Base-by-base conservation (phyloP, 2,329 filamentous ascomycete species). In the Graphiopsis chlorocephala region DNA sequence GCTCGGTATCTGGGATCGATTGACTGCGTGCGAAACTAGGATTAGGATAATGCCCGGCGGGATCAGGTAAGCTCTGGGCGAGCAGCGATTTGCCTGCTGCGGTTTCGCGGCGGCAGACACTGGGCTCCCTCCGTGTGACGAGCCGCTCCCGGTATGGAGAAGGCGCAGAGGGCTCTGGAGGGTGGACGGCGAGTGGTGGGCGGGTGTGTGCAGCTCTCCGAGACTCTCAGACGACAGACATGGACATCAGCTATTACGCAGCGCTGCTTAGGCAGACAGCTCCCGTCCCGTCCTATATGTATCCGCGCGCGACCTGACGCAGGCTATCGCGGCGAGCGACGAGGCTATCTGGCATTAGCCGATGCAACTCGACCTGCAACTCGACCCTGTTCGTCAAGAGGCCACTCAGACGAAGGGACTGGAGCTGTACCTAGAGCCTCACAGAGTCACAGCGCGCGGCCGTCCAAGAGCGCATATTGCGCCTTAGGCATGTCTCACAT, bases 401-500 rank as follows among this genome's bases (percentile, higher is more conserved):
- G 45, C 59, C 59, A 38, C 12, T 52, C 59, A 61, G 28, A 23
- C 14, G 28, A 35, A 23, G 17, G 23, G 20, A 15, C 33, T 38
- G 33, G 29, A 31, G n/a, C n/a, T n/a, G n/a, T n/a, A n/a, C n/a
- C 4, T 6, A 11, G 29, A 31, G 29, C 29, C 29, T 31, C 29
- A 17, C n/a, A 14, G 33, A 35, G 56, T 31, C 29, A 17, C n/a
- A 14, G 33, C 56, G 56, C n/a, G 25, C 29, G 33, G 20, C 31
- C 31, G 57, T 12, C 45, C 11, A 20, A 14, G 20, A 29, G n/a
- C n/a, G 25, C 29, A 53, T 55, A 55, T 45, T 48, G 48, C 60
- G 60, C 33, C 60, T 62, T 62, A 55, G 48, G 48, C 60, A 62
- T 62, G 60, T 55, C 59, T 61, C 59, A 61, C 59, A 52, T 61